phyloP scores from a whole-genome alignment of 176 grass and related monocot genomes.

The Oryza australiensis region DNA sequence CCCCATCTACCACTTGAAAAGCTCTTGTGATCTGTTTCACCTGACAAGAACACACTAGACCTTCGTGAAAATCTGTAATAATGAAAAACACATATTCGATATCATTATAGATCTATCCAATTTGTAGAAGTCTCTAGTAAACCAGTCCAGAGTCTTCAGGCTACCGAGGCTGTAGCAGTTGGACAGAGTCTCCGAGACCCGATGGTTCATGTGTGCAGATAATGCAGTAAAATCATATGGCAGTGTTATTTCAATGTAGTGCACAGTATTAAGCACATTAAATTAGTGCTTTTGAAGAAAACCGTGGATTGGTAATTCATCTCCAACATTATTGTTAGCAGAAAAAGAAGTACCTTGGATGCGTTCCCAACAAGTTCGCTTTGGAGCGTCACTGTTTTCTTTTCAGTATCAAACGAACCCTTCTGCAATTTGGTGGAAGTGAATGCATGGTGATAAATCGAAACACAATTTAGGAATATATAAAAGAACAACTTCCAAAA shows the following conservation, averaged over 20 bases:
- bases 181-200: not conserved
- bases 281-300: not conserved
- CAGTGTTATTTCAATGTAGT: not conserved
- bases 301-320: not conserved
- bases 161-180: not conserved
- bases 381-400: constrained; percentile 61
- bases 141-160: not conserved
- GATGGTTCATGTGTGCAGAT: not conserved
- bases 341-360: constrained; percentile 62
- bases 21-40: constrained; percentile 80
- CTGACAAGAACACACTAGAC: constrained; percentile 35
- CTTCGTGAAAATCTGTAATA: not conserved
- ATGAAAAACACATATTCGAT: not conserved
- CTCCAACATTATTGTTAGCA: not conserved
- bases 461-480: not conserved
- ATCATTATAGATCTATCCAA: not conserved
- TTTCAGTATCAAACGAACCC: constrained; percentile 70
- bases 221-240: not conserved
- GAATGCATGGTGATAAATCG: not conserved
- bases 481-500: not conserved
- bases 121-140: not conserved
- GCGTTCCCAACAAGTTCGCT: constrained; percentile 85
- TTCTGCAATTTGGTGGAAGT: constrained; percentile 56
- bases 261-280: not conserved
- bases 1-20: constrained; percentile 54